phyloP scores from a whole-genome alignment of 129 eudicot genomes.

The Centaurea solstitialis region DNA sequence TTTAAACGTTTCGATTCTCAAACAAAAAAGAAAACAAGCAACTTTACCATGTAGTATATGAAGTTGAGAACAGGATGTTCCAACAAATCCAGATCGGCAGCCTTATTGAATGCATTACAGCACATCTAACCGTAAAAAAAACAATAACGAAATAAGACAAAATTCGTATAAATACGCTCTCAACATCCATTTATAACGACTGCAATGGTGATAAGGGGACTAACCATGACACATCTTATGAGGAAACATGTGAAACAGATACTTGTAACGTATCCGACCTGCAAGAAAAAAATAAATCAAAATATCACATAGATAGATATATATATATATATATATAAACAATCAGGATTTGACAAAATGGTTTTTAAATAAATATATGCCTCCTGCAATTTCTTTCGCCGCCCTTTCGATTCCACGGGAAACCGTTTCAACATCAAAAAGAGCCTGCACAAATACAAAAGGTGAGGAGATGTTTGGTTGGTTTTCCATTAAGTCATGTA shows the following conservation, averaged over 20 bases:
- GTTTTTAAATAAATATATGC: conserved; percentile 30
- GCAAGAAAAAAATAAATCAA: conserved; percentile 26
- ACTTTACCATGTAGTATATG: conserved; percentile 70
- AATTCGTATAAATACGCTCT: neutral
- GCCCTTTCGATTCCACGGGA: conserved; percentile 94
- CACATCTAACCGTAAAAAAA: conserved; percentile 64
- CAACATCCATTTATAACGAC: conserved; percentile 1
- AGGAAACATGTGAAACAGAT: conserved; percentile 90
- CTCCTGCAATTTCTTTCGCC: conserved; percentile 92
- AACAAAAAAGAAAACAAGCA: neutral
- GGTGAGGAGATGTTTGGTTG: too few species aligned
- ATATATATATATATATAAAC: neutral
- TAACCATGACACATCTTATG: conserved; percentile 78
- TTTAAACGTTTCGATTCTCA: neutral
- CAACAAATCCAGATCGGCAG: conserved; percentile 76
- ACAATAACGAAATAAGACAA: conserved; percentile 9
- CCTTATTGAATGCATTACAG: conserved; percentile 75
- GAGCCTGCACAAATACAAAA: conserved; percentile 51
- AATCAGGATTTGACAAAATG: neutral
- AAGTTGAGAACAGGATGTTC: conserved; percentile 83
- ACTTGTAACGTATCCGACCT: conserved; percentile 96
- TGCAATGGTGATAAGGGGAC: too few species aligned
- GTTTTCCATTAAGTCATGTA: too few species aligned
- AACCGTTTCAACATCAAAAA: conserved; percentile 87
- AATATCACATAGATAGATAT: neutral